Evolutionary conservation across 805 yeast genomes (phyloP).

Genomic region (Yamadazyma sp.): DNA sequence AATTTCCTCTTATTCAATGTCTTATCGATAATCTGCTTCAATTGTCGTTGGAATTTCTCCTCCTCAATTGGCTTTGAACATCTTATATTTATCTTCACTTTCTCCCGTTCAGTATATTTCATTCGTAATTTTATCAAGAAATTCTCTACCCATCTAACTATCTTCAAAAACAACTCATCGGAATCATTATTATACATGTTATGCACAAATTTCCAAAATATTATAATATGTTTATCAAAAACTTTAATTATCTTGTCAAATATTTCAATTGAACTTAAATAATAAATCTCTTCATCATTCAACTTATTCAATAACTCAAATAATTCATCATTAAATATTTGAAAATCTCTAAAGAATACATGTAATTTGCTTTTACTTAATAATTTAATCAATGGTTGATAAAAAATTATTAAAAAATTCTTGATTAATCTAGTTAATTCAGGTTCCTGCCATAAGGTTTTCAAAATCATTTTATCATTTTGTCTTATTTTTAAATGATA

Average conservation of each 20-base stretch:
- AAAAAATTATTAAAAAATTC: slow-evolving; percentile 54
- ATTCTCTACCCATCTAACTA: slow-evolving; percentile 71
- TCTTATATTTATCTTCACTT: slow-evolving; percentile 25
- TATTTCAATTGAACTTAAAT: slow-evolving; percentile 50
- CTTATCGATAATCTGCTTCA: slow-evolving; percentile 36
- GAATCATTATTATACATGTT: slow-evolving; percentile 78
- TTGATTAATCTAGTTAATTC: slow-evolving; percentile 73
- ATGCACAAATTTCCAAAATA: slow-evolving; percentile 73
- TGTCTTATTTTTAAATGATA: slow-evolving; percentile 63
- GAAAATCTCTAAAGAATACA: slow-evolving; percentile 35
- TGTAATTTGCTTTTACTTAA: slow-evolving; percentile 38
- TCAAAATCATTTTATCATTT: slow-evolving; percentile 72
- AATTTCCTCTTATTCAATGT: slow-evolving; percentile 36
- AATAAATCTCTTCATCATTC: slow-evolving; percentile 49
- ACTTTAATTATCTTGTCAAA: slow-evolving; percentile 65
- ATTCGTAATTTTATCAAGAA: slow-evolving; percentile 61
- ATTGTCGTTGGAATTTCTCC: slow-evolving; percentile 32
- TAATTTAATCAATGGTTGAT: slow-evolving; percentile 38
- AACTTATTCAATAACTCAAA: slow-evolving; percentile 62
- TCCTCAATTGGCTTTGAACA: slow-evolving; percentile 23
- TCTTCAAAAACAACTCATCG: slow-evolving; percentile 63
- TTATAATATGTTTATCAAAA: slow-evolving; percentile 68
- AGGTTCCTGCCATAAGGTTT: slow-evolving; percentile 81
- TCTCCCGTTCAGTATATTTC: slow-evolving; percentile 47
- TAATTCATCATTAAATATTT: slow-evolving; percentile 46